phyloP scores from a whole-genome alignment of 768 basidiomycete genomes.

The Tulasnella sp. region DNA sequence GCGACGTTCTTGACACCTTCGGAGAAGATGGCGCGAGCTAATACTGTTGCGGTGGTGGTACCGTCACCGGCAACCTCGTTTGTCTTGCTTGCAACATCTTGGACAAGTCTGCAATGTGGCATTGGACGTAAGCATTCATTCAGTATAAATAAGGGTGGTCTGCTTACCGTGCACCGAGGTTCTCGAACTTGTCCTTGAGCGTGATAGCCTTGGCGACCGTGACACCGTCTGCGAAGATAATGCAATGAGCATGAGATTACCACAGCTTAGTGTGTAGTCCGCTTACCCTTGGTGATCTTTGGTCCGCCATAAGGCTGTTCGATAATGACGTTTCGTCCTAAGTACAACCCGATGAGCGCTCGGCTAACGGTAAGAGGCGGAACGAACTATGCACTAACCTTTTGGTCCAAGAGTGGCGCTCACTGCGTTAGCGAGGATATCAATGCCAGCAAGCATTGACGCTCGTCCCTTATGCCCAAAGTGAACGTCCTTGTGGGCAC shows the following conservation, averaged over 20 bases:
- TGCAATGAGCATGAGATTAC: neutral
- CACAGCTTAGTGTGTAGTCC: neutral
- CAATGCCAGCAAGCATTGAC: slow-evolving; percentile 89
- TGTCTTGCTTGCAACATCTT: slow-evolving; percentile 93
- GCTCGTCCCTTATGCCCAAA: slow-evolving; percentile 94
- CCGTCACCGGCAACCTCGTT: slow-evolving; percentile 97
- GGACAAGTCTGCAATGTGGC: slow-evolving; percentile 54
- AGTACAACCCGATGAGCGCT: neutral
- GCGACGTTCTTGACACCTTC: slow-evolving; percentile 99
- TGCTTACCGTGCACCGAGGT: slow-evolving; percentile 88
- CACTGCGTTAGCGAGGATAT: slow-evolving; percentile 93
- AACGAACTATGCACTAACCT: slow-evolving; percentile 38
- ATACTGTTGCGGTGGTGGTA: slow-evolving; percentile 94
- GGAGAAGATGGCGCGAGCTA: slow-evolving; percentile 93
- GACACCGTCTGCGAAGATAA: slow-evolving; percentile 65
- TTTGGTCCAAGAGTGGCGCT: slow-evolving; percentile 95
- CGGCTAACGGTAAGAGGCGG: neutral
- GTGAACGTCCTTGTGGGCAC: slow-evolving; percentile 91
- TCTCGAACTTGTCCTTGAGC: slow-evolving; percentile 97
- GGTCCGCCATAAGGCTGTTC: slow-evolving; percentile 84
- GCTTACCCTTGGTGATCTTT: slow-evolving; percentile 89
- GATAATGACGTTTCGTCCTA: slow-evolving; percentile 96
- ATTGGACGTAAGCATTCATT: neutral
- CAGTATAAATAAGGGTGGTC: neutral
- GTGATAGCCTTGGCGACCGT: slow-evolving; percentile 93